Conservation (phyloP, 805 yeast species). For the Candida pini region DNA sequence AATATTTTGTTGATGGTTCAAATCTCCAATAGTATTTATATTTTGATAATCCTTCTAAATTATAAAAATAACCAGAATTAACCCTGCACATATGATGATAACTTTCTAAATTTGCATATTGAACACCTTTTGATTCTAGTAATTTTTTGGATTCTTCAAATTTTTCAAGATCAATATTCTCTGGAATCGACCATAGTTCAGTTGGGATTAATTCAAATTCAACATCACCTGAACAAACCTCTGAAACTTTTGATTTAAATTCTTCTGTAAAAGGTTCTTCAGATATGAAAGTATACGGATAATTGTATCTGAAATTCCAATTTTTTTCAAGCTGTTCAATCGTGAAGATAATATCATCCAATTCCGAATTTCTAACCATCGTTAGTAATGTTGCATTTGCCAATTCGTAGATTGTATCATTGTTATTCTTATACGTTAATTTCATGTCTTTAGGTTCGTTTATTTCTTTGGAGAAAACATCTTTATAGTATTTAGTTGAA, state of each 20-base stretch:
- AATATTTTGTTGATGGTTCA: constrained; percentile 72
- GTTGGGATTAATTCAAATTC: constrained; percentile 26
- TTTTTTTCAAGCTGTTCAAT: constrained; percentile 51
- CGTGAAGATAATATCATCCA: constrained; percentile 39
- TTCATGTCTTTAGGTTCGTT: constrained; percentile 38
- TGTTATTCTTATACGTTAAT: constrained; percentile 13
- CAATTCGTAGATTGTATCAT: constrained; percentile 10
- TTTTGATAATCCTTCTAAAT: constrained; percentile 55
- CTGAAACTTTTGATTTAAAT: constrained; percentile 42
- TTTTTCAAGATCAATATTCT: constrained; percentile 39
- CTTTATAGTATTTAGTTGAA: constrained; percentile 33
- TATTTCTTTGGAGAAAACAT: constrained; percentile 30
- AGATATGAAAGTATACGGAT: constrained; percentile 71
- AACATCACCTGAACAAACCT: constrained; percentile 27
- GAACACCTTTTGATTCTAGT: constrained; percentile 39
- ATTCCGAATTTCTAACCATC: constrained; percentile 59
- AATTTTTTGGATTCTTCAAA: constrained; percentile 9
- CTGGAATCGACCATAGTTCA: constrained; percentile 57
- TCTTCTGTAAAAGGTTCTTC: constrained; percentile 55
- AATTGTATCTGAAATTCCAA: constrained; percentile 60
- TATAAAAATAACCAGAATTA: constrained; percentile 78
- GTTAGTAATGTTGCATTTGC: constrained; percentile 70
- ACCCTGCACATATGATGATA: constrained; percentile 88
- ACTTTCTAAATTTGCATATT: constrained; percentile 67
- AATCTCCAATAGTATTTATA: constrained; percentile 92